Percentiles rank a stretch among this genome's conserved stretches.
phyloP scores from a whole-genome alignment of 495 filamentous ascomycete species.

The Chaetomidium leptoderma region DNA sequence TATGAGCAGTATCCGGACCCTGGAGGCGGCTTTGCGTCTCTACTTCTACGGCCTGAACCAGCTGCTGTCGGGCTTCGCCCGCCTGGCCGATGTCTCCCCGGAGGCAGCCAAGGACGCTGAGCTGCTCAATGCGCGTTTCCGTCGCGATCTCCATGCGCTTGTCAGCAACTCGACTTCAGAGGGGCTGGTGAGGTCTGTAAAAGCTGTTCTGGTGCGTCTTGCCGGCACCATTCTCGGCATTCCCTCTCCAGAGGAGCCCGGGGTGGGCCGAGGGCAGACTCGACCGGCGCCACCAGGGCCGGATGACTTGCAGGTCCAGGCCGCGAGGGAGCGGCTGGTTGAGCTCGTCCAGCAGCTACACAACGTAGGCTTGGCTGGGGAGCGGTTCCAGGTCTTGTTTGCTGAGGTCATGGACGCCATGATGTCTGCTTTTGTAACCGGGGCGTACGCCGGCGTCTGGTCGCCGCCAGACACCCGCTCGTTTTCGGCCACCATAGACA shows the following conservation, averaged over 20 bases:
- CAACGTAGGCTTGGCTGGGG: constrained; percentile 68
- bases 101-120: constrained; percentile 29
- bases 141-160: constrained; percentile 60
- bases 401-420: constrained; percentile 67
- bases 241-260: constrained; percentile 23
- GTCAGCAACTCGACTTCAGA: constrained; percentile 60
- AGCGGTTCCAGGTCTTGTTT: constrained; percentile 70
- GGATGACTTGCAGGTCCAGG: constrained; percentile 29
- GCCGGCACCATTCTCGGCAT: constrained; percentile 56
- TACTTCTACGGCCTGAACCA: constrained; percentile 48
- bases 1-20: constrained; percentile 44
- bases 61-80: constrained; percentile 37
- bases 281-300: constrained; percentile 23
- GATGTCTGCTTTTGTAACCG: constrained; percentile 61
- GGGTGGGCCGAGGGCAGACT: constrained; percentile 1
- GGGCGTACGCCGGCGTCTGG: constrained; percentile 60
- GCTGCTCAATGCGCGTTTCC: constrained; percentile 46
- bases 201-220: constrained; percentile 49
- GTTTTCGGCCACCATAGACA: constrained; percentile 21
- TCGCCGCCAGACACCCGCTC: constrained; percentile 13
- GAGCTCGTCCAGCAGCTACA: constrained; percentile 58
- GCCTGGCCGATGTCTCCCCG: constrained; percentile 14
- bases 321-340: constrained; percentile 51
- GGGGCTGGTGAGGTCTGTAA: constrained; percentile 49
- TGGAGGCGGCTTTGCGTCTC: constrained; percentile 47